Percentiles rank a stretch among this genome's conserved stretches.
Conservation (phyloP, 192 early-diverging fungal species). For the Geranomyces michiganensis region DNA sequence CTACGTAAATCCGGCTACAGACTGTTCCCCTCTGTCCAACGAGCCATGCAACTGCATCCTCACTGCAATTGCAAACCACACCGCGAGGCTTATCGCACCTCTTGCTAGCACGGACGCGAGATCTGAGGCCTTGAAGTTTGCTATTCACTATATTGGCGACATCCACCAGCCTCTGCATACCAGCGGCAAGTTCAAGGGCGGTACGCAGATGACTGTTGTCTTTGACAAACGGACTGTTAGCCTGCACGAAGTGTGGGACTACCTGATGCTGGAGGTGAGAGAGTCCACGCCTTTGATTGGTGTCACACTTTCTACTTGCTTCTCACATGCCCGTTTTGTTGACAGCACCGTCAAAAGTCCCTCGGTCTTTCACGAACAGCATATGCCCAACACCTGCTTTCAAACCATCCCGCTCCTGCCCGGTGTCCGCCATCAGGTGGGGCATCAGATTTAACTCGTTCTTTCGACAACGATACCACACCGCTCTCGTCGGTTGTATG, state of each 20-base stretch:
- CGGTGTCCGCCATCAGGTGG: background rate
- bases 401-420: slow-evolving; percentile 12
- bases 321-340: background rate
- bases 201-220: slow-evolving; percentile 28
- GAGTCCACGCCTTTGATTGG: background rate
- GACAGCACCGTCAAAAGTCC: slow-evolving; percentile 8
- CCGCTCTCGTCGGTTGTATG: slow-evolving; percentile 13
- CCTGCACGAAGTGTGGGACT: slow-evolving; percentile 42
- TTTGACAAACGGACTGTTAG: slow-evolving; percentile 20
- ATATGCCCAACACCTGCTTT: slow-evolving; percentile 22
- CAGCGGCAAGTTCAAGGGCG: slow-evolving; percentile 35
- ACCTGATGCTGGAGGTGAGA: slow-evolving; percentile 27
- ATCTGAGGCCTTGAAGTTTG: slow-evolving; percentile 40
- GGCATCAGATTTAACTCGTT: background rate
- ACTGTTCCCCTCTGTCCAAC: background rate
- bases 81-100: slow-evolving; percentile 5
- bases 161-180: slow-evolving; percentile 52
- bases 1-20: slow-evolving; percentile 23
- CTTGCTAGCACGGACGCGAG: background rate
- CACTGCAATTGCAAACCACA: slow-evolving; percentile 42
- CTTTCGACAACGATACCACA: background rate
- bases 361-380: slow-evolving; percentile 2
- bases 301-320: background rate
- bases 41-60: slow-evolving; percentile 24
- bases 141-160: slow-evolving; percentile 52